phyloP scores from a whole-genome alignment of 768 basidiomycete species.

The Macrolepiota albuminosa region DNA sequence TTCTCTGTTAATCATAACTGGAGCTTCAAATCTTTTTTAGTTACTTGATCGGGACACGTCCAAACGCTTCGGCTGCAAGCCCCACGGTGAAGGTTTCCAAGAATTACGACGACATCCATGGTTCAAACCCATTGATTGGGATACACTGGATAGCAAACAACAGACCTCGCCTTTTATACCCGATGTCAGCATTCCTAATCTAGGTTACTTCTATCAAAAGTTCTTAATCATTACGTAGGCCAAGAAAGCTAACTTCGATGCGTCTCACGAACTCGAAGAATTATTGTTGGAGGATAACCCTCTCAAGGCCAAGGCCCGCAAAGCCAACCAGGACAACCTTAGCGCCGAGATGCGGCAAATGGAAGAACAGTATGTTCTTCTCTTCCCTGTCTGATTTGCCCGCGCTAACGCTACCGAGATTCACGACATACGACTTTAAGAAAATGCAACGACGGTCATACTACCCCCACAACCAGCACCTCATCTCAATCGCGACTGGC shows the following conservation, averaged over 20 bases:
- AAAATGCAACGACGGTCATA: constrained; percentile 90
- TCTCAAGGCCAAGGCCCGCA: constrained; percentile 89
- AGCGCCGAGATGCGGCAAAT: constrained; percentile 93
- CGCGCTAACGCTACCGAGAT: constrained; percentile 40
- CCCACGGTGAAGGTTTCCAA: constrained; percentile 72
- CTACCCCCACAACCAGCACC: constrained; percentile 79
- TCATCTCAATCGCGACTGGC: constrained; percentile 67
- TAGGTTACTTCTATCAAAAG: neutral
- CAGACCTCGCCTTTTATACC: constrained; percentile 83
- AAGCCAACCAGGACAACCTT: constrained; percentile 84
- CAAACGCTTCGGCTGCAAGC: constrained; percentile 79
- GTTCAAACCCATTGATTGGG: constrained; percentile 91
- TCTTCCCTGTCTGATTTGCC: constrained; percentile 6
- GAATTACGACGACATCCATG: constrained; percentile 80
- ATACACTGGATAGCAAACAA: constrained; percentile 71
- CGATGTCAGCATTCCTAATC: constrained; percentile 51
- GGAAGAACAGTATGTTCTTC: constrained; percentile 84
- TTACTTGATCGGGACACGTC: constrained; percentile 82
- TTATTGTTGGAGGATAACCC: constrained; percentile 95
- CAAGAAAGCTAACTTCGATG: constrained; percentile 99
- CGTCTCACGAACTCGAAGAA: constrained; percentile 97
- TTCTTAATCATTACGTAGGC: constrained; percentile 42
- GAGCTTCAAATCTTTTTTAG: constrained; percentile 34
- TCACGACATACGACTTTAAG: constrained; percentile 89
- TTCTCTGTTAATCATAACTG: neutral